Evolutionary conservation across 2,329 filamentous ascomycete species (phyloP).

Genomic region (Dryadomyces quercivorus): DNA sequence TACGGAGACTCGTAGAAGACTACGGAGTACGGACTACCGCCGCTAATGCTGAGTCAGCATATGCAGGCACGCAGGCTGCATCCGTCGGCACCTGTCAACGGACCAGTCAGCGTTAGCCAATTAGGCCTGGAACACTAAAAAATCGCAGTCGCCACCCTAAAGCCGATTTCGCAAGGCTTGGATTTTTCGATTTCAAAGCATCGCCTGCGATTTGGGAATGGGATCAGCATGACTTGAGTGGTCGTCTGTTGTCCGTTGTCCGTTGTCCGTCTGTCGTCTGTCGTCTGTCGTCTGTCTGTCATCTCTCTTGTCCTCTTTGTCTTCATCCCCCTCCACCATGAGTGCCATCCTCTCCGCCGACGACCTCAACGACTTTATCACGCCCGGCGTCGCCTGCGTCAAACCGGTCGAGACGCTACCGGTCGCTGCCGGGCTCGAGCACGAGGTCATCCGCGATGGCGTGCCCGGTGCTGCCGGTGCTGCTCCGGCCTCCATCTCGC

Average conservation of each 20-base stretch:
- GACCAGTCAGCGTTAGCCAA: background rate
- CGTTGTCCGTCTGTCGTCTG: background rate
- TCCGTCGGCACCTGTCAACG: background rate
- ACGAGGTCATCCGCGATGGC: constrained; percentile 92
- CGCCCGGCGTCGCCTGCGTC: constrained; percentile 92
- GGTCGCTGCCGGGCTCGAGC: constrained; percentile 40
- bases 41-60: no score
- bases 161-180: constrained; percentile 8
- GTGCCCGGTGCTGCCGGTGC: constrained; percentile 37
- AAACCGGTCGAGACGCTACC: constrained; percentile 93
- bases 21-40: no score
- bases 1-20: no score
- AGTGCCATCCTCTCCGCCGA: constrained; percentile 94
- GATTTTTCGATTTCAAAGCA: constrained; percentile 8
- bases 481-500: constrained; percentile 79
- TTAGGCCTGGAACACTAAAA: background rate
- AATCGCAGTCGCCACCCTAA: constrained; percentile 6
- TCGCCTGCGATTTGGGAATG: background rate
- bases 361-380: constrained; percentile 98
- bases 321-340: constrained; percentile 40
- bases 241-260: background rate
- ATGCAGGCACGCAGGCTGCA: background rate
- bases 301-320: background rate
- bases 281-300: background rate
- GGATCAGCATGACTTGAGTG: background rate